Conservation (phyloP, 495 filamentous ascomycete species). For the Penicillium nucicola region DNA sequence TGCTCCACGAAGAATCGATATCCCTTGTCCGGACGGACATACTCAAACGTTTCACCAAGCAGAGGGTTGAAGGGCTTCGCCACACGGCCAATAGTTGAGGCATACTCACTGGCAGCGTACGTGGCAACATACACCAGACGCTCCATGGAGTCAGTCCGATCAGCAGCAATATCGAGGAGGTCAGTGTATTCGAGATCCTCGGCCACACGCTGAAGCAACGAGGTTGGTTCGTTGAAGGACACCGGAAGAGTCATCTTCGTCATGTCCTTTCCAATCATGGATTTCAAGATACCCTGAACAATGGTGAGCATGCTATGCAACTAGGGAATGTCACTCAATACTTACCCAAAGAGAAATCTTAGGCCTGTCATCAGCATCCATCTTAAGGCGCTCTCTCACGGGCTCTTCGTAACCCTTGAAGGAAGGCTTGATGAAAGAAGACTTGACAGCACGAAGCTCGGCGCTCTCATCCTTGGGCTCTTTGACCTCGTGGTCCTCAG, state of each 20-base stretch:
- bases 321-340: slow-evolving; percentile 1
- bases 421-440: slow-evolving; percentile 63
- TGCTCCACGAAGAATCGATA: slow-evolving; percentile 99
- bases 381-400: slow-evolving; percentile 69
- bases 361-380: slow-evolving; percentile 89
- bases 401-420: slow-evolving; percentile 92
- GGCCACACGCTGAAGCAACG: slow-evolving; percentile 89
- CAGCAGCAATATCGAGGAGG: slow-evolving; percentile 84
- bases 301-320: slow-evolving; percentile 13
- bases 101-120: slow-evolving; percentile 93
- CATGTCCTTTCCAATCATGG: slow-evolving; percentile 99
- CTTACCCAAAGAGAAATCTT: slow-evolving; percentile 95
- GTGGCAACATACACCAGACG: slow-evolving; percentile 95
- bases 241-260: slow-evolving; percentile 99
- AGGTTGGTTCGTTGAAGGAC: slow-evolving; percentile 98
- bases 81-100: slow-evolving; percentile 92
- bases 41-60: slow-evolving; percentile 95
- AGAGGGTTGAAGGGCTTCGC: slow-evolving; percentile 98
- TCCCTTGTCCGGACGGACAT: slow-evolving; percentile 89
- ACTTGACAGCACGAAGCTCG: slow-evolving; percentile 47
- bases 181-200: slow-evolving; percentile 99
- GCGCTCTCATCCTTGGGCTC: slow-evolving; percentile 39
- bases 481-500: slow-evolving; percentile 44
- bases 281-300: slow-evolving; percentile 88
- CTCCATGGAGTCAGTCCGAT: slow-evolving; percentile 81